Percentiles rank a stretch among this genome's conserved stretches.
Conservation (phyloP, 495 filamentous ascomycete species). For the Penicillium manginii region DNA sequence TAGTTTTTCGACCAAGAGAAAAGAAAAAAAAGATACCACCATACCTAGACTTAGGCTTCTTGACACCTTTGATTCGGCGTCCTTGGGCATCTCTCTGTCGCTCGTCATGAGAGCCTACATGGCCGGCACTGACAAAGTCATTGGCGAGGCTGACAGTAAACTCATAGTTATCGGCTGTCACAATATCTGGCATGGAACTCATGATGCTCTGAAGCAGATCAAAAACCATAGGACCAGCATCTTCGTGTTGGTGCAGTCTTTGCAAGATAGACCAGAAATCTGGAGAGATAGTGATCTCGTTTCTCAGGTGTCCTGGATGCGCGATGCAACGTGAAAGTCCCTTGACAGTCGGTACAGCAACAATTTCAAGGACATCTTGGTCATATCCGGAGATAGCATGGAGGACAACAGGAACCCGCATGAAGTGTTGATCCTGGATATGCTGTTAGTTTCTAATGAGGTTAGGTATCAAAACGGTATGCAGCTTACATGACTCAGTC, state of each 20-base stretch:
- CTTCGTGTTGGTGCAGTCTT: conserved; percentile 65
- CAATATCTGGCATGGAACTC: conserved; percentile 66
- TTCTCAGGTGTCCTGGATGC: conserved; percentile 74
- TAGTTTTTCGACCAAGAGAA: neutral
- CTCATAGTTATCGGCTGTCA: conserved; percentile 96
- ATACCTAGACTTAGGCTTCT: conserved; percentile 64
- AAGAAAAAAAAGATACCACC: conserved; percentile 14
- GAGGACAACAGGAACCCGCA: conserved; percentile 88
- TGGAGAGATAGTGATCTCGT: conserved; percentile 91
- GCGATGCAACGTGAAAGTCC: conserved; percentile 80
- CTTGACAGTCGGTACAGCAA: conserved; percentile 72
- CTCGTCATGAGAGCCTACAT: conserved; percentile 77
- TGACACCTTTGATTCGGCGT: conserved; percentile 53
- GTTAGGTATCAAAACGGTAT: conserved; percentile 7
- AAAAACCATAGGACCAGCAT: conserved; percentile 78
- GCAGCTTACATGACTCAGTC: conserved; percentile 78
- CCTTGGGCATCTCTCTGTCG: conserved; percentile 69
- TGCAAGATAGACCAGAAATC: conserved; percentile 96
- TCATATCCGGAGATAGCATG: conserved; percentile 90
- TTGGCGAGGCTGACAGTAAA: conserved; percentile 80
- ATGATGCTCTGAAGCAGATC: conserved; percentile 76
- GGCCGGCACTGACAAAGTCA: conserved; percentile 85
- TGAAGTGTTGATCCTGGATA: conserved; percentile 80
- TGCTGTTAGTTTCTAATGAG: conserved; percentile 41
- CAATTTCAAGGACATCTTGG: conserved; percentile 72